Conservation (phyloP, 108 stramenopile genomes). For the Poteriospumella lacustris region DNA sequence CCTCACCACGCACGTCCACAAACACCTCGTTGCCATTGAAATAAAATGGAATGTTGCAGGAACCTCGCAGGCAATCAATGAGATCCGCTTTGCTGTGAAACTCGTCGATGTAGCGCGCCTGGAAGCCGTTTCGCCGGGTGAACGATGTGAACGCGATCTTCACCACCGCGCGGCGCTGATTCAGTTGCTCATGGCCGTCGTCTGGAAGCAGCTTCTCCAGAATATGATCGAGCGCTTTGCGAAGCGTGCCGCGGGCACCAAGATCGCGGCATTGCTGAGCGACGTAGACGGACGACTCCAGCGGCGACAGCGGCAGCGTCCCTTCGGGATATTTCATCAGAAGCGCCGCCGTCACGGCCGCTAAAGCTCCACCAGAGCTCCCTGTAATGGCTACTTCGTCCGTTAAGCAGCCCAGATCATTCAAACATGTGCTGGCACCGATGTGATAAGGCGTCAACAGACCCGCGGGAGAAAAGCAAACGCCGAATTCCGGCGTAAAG, state of each 20-base stretch:
- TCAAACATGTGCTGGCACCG: not conserved
- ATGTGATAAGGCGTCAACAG: conserved; percentile 14
- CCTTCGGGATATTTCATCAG: not conserved
- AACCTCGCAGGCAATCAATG: not conserved
- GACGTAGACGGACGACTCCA: not conserved
- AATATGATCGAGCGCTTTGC: not conserved
- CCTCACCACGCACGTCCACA: not conserved
- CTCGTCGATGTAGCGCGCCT: not conserved
- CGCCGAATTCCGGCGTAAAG: not conserved
- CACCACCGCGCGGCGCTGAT: not conserved
- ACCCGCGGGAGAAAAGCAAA: conserved; percentile 1
- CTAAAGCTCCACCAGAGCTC: not conserved
- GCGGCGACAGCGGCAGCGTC: not conserved
- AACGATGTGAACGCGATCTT: not conserved
- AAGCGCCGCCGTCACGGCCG: not conserved
- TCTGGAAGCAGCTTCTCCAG: not conserved
- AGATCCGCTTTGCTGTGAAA: not conserved
- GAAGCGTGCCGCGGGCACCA: not conserved
- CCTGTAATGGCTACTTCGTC: not conserved
- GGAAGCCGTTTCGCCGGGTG: too few species aligned
- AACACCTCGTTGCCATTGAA: not conserved
- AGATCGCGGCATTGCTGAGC: not conserved
- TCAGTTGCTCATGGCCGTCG: not conserved
- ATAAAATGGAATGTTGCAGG: conserved; percentile 19
- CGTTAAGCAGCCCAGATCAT: not conserved